Percentiles rank a stretch among this genome's conserved stretches.
These are phyloP conservation scores for Chlorella sp. DNA, from an alignment of 139 green algal species.

Conservation along the genomic window DNA sequence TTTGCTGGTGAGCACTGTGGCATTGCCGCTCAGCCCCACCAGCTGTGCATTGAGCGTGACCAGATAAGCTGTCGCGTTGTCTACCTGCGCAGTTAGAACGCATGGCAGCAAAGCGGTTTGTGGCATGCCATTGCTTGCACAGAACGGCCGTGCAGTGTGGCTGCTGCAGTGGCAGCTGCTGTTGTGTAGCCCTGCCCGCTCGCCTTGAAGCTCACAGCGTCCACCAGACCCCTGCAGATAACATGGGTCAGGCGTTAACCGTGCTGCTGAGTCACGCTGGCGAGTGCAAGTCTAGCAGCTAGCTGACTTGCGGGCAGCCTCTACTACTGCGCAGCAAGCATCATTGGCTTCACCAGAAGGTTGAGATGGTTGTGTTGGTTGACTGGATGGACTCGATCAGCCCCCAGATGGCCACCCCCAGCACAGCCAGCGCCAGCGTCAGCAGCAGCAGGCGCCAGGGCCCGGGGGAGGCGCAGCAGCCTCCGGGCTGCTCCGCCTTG, in stretches of 20 bases:
- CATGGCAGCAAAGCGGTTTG: too few species aligned
- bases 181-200: too few species aligned
- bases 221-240: too few species aligned
- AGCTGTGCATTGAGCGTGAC: neutral
- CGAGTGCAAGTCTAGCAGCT: too few species aligned
- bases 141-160: too few species aligned
- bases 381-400: neutral
- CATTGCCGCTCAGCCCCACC: neutral
- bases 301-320: too few species aligned
- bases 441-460: neutral
- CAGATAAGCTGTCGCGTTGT: constrained; percentile 1
- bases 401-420: neutral
- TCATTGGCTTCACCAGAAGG: constrained; percentile 1
- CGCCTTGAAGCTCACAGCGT: too few species aligned
- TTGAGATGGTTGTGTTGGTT: neutral
- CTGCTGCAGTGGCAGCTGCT: too few species aligned
- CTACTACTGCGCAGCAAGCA: too few species aligned
- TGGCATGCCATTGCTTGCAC: too few species aligned
- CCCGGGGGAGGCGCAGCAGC: neutral
- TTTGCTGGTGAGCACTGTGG: neutral
- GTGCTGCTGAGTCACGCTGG: too few species aligned
- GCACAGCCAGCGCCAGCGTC: neutral
- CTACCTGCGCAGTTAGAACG: neutral
- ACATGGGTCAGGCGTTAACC: too few species aligned
- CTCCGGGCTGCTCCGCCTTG: neutral